Base-by-base conservation (phyloP, 2,329 filamentous ascomycete genomes). In the Bipolaris victoriae region DNA sequence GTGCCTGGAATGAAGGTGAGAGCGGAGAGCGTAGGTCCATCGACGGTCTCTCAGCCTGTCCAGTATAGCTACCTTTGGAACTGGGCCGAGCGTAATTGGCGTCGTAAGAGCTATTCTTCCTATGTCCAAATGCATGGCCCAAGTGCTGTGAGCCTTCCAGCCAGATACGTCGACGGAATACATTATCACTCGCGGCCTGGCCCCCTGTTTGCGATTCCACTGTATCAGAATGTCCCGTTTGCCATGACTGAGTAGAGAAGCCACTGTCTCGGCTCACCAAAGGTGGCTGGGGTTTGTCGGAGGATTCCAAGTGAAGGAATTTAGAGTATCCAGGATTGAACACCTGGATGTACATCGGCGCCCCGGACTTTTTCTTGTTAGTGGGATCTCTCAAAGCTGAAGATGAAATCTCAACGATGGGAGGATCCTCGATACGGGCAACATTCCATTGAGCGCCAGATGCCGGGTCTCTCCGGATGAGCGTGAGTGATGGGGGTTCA, bases 251-350 rank as follows among this genome's bases (percentile, higher is more conserved):
- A 10, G 52, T 31, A 15, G 64, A 65, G 13, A 62, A n/a, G 47
- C 68, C 60, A 31, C 55, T 68, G 10, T 59, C 45, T 22, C 61
- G 63, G 35, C 35, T 61, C n/a, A 51, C 33, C 7, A 68, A 49
- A 15, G 57, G 37, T 36, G 66, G 57, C 29, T 58, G 40, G 35
- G 66, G 54, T 33, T 57, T 52, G 13, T 53, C 37, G 57, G 68
- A 37, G 59, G 68, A 40, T 9, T 64, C 61, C 3, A 67, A 62
- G 62, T 77, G 65, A 9, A 81, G 71, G 62, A 88, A 88, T 52
- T 84, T 84, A 37, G 77, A 79, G 66, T 89, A 89, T 15, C 85
- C 85, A 1, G 84, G 82, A 22, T 84, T 87, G 7, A 77, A 80
- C 10, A 88, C 81, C 49, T 87, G 84, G 10, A 88, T 79, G 43